Base-by-base conservation (phyloP, 805 yeast species). In the Lachancea meyersii region DNA sequence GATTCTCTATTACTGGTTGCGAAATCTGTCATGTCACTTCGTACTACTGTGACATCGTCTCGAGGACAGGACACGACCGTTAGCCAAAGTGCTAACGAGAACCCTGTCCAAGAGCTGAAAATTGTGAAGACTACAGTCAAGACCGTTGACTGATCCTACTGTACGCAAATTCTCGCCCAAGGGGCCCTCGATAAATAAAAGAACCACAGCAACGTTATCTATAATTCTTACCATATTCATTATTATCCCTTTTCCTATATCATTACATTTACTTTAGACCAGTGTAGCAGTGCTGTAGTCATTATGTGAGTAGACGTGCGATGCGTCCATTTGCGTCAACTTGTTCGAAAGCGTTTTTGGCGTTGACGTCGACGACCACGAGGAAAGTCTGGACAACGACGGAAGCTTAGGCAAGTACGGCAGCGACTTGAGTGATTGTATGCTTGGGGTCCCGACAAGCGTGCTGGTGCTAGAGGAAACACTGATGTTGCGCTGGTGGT, bases 381-480 rank as follows among this genome's bases (percentile, higher is more conserved):
- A 11, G 24, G 40, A 5, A 22, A 31, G 31, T 14, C 28, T 20
- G 22, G 41, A 30, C 41, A 38, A 22, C 35, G 41, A 28, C 28
- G 35, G 35, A 11, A 38, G 35, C 35, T 14, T 27, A 13, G 31
- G 23, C 40, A 27, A n/a, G 8, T 31, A 5, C 26, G 40, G 20
- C 31, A 31, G 32, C 36, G 44, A 35, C 6, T 22, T 22, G 31
- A 41, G 40, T n/a, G 44, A 28, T 5, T 27, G 31, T 21, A 33
- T 6, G 40, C 44, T 41, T 4, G 44, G 36, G 4, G 39, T 31
- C 23, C 40, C 28, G 14, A 49, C 51, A 32, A 53, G 45, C 5
- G 55, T 52, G 36, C 51, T 46, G 16, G 55, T 43, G 45, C 57
- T 53, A 2, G 58, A 54, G 34, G 53, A 49, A 10, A 49, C 49